These are phyloP conservation scores for Ceraceosorus bombacis DNA, from an alignment of 1,284 basidiomycete genomes.

Conservation along the genomic window DNA sequence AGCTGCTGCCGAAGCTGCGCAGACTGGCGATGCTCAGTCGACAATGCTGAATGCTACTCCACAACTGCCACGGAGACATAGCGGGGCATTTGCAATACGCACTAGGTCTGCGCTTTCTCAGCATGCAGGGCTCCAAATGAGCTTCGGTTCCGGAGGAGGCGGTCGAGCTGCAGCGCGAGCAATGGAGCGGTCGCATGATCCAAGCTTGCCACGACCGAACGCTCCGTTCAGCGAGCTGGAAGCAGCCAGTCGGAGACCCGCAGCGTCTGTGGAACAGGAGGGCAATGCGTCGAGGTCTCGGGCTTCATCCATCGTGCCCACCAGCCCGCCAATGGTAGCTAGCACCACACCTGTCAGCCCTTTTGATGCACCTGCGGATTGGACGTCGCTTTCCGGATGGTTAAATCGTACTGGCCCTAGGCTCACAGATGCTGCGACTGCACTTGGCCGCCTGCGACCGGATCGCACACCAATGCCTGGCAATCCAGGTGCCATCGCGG, in stretches of 20 bases:
- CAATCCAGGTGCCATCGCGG: too few relatives aligned
- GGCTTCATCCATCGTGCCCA: neutral
- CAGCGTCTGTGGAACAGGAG: neutral
- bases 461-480: too few relatives aligned
- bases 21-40: constrained; percentile 11
- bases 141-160: constrained; percentile 23
- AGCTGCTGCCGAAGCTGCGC: constrained; percentile 12
- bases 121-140: constrained; percentile 23
- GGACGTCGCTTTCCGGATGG: neutral
- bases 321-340: neutral
- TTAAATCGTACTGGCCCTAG: neutral
- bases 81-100: constrained; percentile 32
- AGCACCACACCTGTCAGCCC: neutral
- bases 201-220: constrained; percentile 21
- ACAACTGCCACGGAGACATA: constrained; percentile 26
- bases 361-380: neutral
- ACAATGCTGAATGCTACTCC: constrained; percentile 8
- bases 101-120: constrained; percentile 32
- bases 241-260: constrained; percentile 7
- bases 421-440: neutral
- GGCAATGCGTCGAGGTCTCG: neutral
- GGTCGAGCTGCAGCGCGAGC: constrained; percentile 36
- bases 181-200: constrained; percentile 19
- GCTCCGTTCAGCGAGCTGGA: constrained; percentile 38
- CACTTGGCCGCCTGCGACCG: too few relatives aligned